Evolutionary conservation across 176 grass and related monocot genomes (phyloP).

Genomic region (Miscanthus lutarioriparius): DNA sequence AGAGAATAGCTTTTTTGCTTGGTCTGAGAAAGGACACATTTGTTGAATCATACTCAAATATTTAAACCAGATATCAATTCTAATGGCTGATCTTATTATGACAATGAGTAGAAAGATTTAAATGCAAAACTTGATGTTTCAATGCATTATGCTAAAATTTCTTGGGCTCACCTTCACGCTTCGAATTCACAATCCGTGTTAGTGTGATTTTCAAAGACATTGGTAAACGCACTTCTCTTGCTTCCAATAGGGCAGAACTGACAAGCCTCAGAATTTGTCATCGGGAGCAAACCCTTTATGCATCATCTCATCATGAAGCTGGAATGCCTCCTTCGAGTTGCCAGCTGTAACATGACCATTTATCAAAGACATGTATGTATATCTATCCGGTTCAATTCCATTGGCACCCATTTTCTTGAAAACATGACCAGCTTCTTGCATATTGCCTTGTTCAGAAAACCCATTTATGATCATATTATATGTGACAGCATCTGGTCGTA

Average conservation of each 20-base stretch:
- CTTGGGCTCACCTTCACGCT: constrained; percentile 28
- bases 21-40: background rate
- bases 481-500: constrained; percentile 70
- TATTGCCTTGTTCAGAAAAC: constrained; percentile 60
- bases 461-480: constrained; percentile 87
- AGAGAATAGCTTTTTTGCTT: background rate
- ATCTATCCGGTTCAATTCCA: constrained; percentile 73
- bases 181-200: constrained; percentile 1
- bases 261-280: constrained; percentile 70
- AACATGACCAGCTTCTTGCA: constrained; percentile 65
- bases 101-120: background rate
- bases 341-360: constrained; percentile 77
- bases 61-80: constrained; percentile 14
- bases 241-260: constrained; percentile 1
- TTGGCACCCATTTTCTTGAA: constrained; percentile 69
- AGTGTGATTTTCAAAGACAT: background rate
- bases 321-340: constrained; percentile 80
- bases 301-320: constrained; percentile 93
- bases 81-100: background rate
- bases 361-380: constrained; percentile 88
- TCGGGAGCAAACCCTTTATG: constrained; percentile 84
- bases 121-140: background rate
- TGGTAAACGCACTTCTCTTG: constrained; percentile 10
- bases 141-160: constrained; percentile 20
- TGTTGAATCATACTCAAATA: background rate